A percentile compares a stretch with the other conserved stretches of the same genome.
These are phyloP conservation scores for Achaetomiella virescens DNA, from an alignment of 495 filamentous ascomycete species.

Conservation along the genomic window DNA sequence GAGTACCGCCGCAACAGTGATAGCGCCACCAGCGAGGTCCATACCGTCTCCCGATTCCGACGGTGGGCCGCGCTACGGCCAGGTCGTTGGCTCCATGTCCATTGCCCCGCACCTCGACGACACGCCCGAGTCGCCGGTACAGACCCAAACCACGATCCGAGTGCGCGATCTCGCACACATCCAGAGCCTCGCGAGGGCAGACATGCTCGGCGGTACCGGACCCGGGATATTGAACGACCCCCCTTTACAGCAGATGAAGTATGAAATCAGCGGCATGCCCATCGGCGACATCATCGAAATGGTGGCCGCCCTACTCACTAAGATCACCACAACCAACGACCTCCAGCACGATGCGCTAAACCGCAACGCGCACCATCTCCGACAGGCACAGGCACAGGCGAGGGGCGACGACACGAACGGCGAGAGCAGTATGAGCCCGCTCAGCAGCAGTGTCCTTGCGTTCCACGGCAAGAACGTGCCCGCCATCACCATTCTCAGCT, in stretches of 20 bases:
- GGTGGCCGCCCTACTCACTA: constrained; percentile 96
- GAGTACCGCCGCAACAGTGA: constrained; percentile 29
- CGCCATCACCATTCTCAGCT: constrained; percentile 93
- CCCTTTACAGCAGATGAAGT: constrained; percentile 53
- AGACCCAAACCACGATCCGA: constrained; percentile 49
- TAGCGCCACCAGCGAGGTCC: constrained; percentile 22
- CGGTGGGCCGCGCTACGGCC: constrained; percentile 14
- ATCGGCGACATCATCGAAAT: constrained; percentile 98
- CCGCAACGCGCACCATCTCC: constrained; percentile 42
- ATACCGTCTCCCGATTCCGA: constrained; percentile 61
- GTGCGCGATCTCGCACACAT: constrained; percentile 84
- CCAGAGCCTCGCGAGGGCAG: constrained; percentile 76
- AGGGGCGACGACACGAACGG: constrained; percentile 46
- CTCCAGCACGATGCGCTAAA: constrained; percentile 70
- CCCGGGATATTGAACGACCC: constrained; percentile 45
- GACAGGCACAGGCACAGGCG: constrained; percentile 39
- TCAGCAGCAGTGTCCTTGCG: constrained; percentile 89
- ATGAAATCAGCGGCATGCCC: constrained; percentile 97
- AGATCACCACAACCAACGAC: constrained; percentile 97
- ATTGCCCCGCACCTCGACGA: constrained; percentile 12
- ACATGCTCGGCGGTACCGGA: constrained; percentile 46
- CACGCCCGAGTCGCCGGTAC: constrained; percentile 14
- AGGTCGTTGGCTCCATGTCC: constrained; percentile 15
- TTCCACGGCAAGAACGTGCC: constrained; percentile 99
- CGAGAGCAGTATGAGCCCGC: constrained; percentile 59